Base-by-base conservation (phyloP, 805 yeast species). In the Metschnikowia cubensis region DNA sequence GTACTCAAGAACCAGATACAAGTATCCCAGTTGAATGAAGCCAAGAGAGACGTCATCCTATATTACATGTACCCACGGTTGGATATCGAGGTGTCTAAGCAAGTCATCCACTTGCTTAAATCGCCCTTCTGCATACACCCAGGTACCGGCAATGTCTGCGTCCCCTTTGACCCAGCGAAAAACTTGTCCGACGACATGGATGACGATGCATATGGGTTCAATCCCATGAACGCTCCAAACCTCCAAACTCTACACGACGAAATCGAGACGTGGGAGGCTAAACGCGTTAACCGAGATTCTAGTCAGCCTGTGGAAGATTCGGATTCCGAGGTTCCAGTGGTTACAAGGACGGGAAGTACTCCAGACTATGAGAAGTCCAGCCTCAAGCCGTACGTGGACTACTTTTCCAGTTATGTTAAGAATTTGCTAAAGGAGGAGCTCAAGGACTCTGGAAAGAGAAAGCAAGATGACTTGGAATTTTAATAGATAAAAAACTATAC, bases 71-170 rank as follows among this genome's bases (percentile, higher is more conserved):
- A 92, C 67, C 99, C 99, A 39, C 79, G 96, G 60, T 75, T 94
- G 53, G 99, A 94, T 79, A 83, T 87, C 44, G 96, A 91, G 67
- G 99, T 94, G 34, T 87, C 98, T 6, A 80, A 85, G 57, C 94
- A 87, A 65, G 76, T 91, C 61, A 89, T 84, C 69, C 99, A 94
- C 73, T 83, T 94, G 69, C 78, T 94, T 59, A 94, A 94, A 65
- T 87, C 97, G 1, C 99, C 99, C 15, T 94, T 94, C 66, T 92
- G 98, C 72, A 84, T 94, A 39, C 99, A 94, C 66, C 99, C 99
- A 1, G 84, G 89, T 2, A 94, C 99, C 0, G 97, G 97, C 6
- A 86, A 88, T 60, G 87, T 94, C 3, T 94, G 98, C 80, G 96
- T 94, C 6, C 97, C 98, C 0, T 85, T 81, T 55, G 82, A 81